phyloP scores from a whole-genome alignment of 1,284 basidiomycete species.

The Ganoderma boninense region DNA sequence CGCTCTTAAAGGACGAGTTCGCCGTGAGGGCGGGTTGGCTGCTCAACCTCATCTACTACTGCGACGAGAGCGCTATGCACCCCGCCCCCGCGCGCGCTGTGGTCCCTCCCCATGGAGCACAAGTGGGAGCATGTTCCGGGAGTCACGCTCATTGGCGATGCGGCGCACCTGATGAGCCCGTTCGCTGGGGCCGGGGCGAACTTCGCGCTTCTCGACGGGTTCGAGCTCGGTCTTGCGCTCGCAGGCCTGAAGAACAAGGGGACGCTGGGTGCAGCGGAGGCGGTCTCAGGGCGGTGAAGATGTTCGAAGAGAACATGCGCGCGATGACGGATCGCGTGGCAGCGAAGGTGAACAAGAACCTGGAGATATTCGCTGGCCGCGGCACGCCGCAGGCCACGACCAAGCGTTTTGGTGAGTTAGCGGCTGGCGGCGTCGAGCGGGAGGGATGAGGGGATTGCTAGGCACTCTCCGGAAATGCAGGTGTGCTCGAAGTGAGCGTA shows the following conservation, averaged over 20 bases:
- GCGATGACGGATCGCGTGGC: conserved; percentile 2
- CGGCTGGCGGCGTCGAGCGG: background rate
- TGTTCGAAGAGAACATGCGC: conserved; percentile 17
- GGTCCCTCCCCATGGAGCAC: conserved; percentile 21
- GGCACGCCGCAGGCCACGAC: conserved; percentile 6
- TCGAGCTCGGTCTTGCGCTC: conserved; percentile 38
- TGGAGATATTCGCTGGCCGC: conserved; percentile 1
- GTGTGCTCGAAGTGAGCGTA: too few relatives aligned
- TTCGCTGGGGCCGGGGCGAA: conserved; percentile 59
- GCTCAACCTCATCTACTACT: conserved; percentile 20
- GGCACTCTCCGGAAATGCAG: background rate
- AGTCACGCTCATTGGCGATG: conserved; percentile 50
- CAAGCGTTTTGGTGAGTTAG: background rate
- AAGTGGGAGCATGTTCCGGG: conserved; percentile 24
- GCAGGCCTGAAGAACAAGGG: conserved; percentile 7
- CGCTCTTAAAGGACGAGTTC: conserved; percentile 15
- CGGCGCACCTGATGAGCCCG: conserved; percentile 57
- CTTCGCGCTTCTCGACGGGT: conserved; percentile 41
- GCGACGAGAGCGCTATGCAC: conserved; percentile 24
- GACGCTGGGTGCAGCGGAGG: background rate
- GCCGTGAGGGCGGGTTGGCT: conserved; percentile 25
- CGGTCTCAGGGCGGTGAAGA: conserved; percentile 13
- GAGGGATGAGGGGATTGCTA: conserved; percentile 6
- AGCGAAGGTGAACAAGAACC: background rate
- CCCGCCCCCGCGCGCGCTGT: conserved; percentile 21